These are phyloP conservation scores for Gracilaria caudata DNA, from an alignment of 23 red algal genomes.

Conservation along the genomic window DNA sequence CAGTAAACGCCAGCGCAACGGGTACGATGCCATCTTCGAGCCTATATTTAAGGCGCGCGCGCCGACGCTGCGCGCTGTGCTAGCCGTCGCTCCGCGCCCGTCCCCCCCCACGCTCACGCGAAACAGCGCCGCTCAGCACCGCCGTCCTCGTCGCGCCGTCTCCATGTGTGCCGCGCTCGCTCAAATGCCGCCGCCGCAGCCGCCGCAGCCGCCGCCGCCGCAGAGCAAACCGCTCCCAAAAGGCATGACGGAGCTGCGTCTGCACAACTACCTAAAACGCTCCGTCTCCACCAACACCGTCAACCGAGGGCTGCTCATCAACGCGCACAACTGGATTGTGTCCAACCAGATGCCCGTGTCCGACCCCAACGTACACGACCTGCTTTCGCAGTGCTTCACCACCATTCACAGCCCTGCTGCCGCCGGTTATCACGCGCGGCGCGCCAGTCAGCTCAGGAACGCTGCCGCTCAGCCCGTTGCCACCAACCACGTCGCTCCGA, in stretches of 20 bases:
- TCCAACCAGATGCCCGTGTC: conserved; percentile 11
- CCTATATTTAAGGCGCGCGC: no score
- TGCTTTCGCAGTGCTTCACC: background rate
- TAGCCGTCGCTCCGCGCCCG: background rate
- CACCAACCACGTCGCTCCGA: no score
- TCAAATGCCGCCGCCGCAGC: background rate
- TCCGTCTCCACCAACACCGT: background rate
- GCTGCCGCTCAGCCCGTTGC: background rate
- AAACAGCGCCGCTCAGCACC: no score
- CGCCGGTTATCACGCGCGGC: background rate
- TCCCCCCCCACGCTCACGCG: background rate
- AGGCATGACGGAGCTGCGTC: background rate
- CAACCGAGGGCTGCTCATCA: background rate
- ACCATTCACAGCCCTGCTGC: background rate
- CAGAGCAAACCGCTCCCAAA: background rate
- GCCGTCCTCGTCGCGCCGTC: background rate
- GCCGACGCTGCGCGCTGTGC: background rate
- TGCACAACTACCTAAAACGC: conserved; percentile 5
- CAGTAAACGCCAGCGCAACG: no score
- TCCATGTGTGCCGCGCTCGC: background rate
- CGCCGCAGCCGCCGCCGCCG: background rate
- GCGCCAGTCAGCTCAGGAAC: background rate
- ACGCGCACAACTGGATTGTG: conserved; percentile 21
- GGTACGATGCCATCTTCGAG: no score
- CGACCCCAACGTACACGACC: background rate